These are phyloP conservation scores for Hymenoscyphus occultus DNA, from an alignment of 2,329 filamentous ascomycete genomes.

Conservation along the genomic window DNA sequence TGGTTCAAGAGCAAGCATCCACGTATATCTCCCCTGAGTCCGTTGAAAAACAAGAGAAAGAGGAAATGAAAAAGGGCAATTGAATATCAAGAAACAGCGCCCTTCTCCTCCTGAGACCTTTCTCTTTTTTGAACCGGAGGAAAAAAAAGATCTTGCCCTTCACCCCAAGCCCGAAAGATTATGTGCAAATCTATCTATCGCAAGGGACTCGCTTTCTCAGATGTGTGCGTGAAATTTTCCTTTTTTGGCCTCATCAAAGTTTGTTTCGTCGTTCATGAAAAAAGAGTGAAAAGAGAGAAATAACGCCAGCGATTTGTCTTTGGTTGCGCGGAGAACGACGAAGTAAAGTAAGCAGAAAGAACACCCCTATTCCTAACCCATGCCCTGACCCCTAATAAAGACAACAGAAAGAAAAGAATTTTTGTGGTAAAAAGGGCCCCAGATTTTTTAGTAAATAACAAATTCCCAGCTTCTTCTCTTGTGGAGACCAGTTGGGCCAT, in stretches of 20 bases:
- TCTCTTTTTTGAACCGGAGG: background rate
- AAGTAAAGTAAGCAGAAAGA: background rate
- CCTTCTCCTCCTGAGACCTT: background rate
- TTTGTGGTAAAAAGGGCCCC: background rate
- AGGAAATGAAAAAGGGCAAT: background rate
- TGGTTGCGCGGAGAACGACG: background rate
- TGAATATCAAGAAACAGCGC: background rate
- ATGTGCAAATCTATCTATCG: slow-evolving; percentile 20
- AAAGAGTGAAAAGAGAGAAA: slow-evolving; percentile 16
- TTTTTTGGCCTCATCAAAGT: slow-evolving; percentile 20
- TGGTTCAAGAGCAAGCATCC: background rate
- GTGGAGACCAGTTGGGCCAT: slow-evolving; percentile 2
- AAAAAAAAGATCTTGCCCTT: slow-evolving; percentile 5
- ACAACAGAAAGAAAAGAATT: background rate
- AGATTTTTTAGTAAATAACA: background rate
- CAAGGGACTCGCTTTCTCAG: slow-evolving; percentile 8
- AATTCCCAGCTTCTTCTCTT: background rate
- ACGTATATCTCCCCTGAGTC: background rate
- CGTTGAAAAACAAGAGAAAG: background rate
- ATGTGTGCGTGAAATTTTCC: slow-evolving; percentile 14
- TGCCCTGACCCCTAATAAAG: background rate
- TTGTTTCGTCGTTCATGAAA: slow-evolving; percentile 19
- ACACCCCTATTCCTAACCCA: slow-evolving; percentile 3
- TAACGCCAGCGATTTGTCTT: background rate
- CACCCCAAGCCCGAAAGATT: slow-evolving; percentile 3